phyloP scores from a whole-genome alignment of 805 yeast genomes.

The Saturnispora halmiae region DNA sequence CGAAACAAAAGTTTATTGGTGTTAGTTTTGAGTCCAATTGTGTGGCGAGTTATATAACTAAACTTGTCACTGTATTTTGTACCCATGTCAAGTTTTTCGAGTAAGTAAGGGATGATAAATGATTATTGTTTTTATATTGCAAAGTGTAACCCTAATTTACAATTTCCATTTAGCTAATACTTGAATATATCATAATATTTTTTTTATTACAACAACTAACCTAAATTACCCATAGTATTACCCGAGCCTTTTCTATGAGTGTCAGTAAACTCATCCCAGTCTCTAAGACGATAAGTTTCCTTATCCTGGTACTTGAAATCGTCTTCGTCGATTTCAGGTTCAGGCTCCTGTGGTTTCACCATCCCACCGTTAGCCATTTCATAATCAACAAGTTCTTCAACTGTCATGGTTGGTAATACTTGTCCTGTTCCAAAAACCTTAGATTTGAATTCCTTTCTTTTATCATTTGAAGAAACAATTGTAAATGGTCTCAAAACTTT shows the following conservation, averaged over 20 bases:
- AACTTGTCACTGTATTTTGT: too few species aligned
- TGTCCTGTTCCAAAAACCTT: conserved; percentile 90
- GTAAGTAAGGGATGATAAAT: too few species aligned
- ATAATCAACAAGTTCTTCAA: conserved; percentile 82
- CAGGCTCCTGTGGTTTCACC: conserved; percentile 35
- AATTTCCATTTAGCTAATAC: background rate
- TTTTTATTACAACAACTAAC: conserved; percentile 25
- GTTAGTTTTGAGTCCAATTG: too few species aligned
- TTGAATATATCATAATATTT: background rate
- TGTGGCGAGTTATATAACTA: too few species aligned
- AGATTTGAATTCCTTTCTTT: conserved; percentile 45
- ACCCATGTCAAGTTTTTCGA: too few species aligned
- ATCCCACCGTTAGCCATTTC: conserved; percentile 83
- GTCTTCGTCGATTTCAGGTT: conserved; percentile 51
- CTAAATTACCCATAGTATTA: conserved; percentile 60
- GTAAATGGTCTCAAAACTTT: conserved; percentile 80
- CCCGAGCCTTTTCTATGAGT: conserved; percentile 84
- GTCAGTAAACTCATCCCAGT: conserved; percentile 93
- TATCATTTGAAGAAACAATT: conserved; percentile 37
- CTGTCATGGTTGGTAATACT: conserved; percentile 84
- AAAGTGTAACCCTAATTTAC: too few species aligned
- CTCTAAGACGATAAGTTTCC: conserved; percentile 67
- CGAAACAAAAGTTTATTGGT: too few species aligned
- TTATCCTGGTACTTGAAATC: conserved; percentile 48
- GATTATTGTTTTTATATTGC: too few species aligned